phyloP scores from a whole-genome alignment of 179 eudicot species.

The Beta corolliflora region DNA sequence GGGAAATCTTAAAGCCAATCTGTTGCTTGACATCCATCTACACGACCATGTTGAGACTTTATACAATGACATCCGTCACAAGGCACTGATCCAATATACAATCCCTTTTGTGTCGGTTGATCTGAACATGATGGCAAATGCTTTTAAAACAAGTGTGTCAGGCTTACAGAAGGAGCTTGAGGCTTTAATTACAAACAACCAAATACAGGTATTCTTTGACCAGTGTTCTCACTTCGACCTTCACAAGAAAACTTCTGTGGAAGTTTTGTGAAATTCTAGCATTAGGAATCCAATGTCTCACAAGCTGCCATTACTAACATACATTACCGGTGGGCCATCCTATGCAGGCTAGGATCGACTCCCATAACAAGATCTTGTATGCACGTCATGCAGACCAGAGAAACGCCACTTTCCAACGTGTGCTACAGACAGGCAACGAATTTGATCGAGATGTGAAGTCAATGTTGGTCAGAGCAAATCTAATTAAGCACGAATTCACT shows the following conservation, averaged over 20 bases:
- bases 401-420: constrained; percentile 89
- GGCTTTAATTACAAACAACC: constrained; percentile 77
- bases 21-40: constrained; percentile 85
- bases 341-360: constrained; percentile 93
- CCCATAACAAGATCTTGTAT: constrained; percentile 92
- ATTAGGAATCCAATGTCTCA: background rate
- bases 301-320: background rate
- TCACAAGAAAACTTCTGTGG: background rate
- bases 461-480: constrained; percentile 81
- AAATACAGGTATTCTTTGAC: constrained; percentile 70
- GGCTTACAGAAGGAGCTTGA: constrained; percentile 91
- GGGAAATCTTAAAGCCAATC: constrained; percentile 76
- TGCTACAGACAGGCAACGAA: constrained; percentile 78
- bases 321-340: background rate
- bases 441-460: constrained; percentile 81
- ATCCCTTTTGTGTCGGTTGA: constrained; percentile 89
- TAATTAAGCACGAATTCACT: constrained; percentile 69
- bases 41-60: constrained; percentile 85
- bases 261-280: background rate
- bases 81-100: constrained; percentile 93
- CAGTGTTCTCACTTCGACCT: background rate
- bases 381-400: constrained; percentile 98
- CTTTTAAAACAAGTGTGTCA: constrained; percentile 74
- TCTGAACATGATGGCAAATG: constrained; percentile 89
- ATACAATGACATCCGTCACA: constrained; percentile 81